Evolutionary conservation across 768 basidiomycete genomes (phyloP), one percentile per base, ranked within the genome.

Genomic region (Lactifluus hygrophoroides): DNA sequence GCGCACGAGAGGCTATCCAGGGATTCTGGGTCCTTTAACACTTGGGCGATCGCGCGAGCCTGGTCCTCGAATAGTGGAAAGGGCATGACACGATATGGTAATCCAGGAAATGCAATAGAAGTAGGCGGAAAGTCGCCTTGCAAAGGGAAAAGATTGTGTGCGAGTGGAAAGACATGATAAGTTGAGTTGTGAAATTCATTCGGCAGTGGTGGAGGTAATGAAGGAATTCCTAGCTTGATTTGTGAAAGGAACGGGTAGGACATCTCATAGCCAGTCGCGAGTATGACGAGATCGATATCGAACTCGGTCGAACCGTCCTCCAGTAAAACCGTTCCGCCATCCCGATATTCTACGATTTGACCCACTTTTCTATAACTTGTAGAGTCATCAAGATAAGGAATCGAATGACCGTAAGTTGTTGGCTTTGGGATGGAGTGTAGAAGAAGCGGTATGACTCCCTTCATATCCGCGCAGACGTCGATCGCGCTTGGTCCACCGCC

Each of bases 21-120:
- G 21, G 75, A 69, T 25, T 68, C 67, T 1, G 81, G 82, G 51
- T 81, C 64, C 14, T 73, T 72, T 58, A 88, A 86, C 0, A 77
- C 80, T 23, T 75, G 74, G 21, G 84, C 68, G 7, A 81, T 76
- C 2, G 82, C 85, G 0, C 78, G 80, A 0, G 85, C 85, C 70
- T 95, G 94, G 0, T 80, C 81, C 69, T 96, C 90, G 48, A 85
- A 75, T 0, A 92, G 66, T 1, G 90, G 91, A 58, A 94, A 79
- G 3, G 92, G 93, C 0, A 77, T 77, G 23, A 90, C 81, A 34
- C 74, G 72, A 27, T 75, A 67, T 1, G 75, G 75, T 11, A 90
- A 77, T 2, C 87, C 81, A 51, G 87, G 72, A 69, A 92, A 89
- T 9, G 81, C 85, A 40, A 90, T 66, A 5, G 77, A 77, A 1